These are phyloP conservation scores for Lithohypha guttulata DNA, from an alignment of 2,329 filamentous ascomycete genomes.

Conservation along the genomic window DNA sequence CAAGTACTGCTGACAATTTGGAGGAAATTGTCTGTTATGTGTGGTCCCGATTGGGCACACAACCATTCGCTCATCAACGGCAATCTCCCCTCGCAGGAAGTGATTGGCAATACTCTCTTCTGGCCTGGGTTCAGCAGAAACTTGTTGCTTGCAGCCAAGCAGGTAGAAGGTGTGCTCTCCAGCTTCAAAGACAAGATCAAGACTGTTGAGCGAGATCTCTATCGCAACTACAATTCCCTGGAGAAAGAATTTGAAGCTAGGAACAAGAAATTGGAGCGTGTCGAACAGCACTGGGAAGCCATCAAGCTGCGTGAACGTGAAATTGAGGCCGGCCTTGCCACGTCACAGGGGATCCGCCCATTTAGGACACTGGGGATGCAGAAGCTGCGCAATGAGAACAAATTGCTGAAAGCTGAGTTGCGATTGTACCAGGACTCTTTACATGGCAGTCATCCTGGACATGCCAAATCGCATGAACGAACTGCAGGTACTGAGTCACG, in stretches of 20 bases:
- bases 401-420: conserved; percentile 49
- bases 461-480: conserved; percentile 14
- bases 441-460: conserved; percentile 16
- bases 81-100: conserved; percentile 72
- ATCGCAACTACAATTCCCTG: conserved; percentile 78
- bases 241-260: conserved; percentile 71
- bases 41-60: conserved; percentile 85
- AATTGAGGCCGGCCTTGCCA: conserved; percentile 14
- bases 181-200: conserved; percentile 73
- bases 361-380: conserved; percentile 42
- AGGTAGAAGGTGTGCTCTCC: conserved; percentile 67
- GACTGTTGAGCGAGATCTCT: conserved; percentile 76
- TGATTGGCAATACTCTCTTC: conserved; percentile 68
- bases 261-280: conserved; percentile 72
- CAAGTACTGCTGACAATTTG: conserved; percentile 78
- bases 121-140: conserved; percentile 80
- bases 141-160: conserved; percentile 74
- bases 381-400: conserved; percentile 50
- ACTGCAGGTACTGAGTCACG: conserved; percentile 16
- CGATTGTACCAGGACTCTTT: conserved; percentile 49
- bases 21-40: conserved; percentile 76
- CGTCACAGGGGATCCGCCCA: conserved; percentile 11
- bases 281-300: conserved; percentile 69
- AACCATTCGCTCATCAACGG: conserved; percentile 82
- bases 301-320: conserved; percentile 28